Evolutionary conservation across 1,139 yeast species (phyloP), one percentile per base, ranked within the genome.

Genomic region (Saccharomyces hybrid): DNA sequence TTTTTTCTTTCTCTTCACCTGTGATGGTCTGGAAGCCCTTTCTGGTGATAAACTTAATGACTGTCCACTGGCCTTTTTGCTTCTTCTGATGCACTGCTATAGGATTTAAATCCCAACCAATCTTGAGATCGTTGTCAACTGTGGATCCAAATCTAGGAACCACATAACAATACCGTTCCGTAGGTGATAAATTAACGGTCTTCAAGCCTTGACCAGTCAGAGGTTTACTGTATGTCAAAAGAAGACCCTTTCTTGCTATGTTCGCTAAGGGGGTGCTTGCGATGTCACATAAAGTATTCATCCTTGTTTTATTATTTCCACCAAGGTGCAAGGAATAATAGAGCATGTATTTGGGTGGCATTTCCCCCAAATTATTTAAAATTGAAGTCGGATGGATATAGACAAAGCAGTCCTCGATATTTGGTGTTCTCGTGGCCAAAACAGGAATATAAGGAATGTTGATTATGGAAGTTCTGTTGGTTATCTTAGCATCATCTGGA

Each of bases 21-120:
- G 31, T 25, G 27, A 50, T 32, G 5, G 51, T 50, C 53, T 62
- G 64, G 52, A 59, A 64, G 34, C 56, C 59, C 48, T 65, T 67
- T 47, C 62, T 63, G 0, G 69, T 65, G 13, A 69, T 60, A 28
- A 69, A 64, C 53, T 65, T 65, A 28, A 57, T 63, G 34, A 67
- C 71, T 29, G 75, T 73, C 95, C 95, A 86, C 29, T 71, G 71
- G 0, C 93, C 93, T 46, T 74, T 67, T 13, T 74, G 68, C 51
- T 72, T 88, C 57, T 75, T 77, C 66, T 91, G 97, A 2, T 74
- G 74, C 1, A 90, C 95, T 66, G 88, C 85, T 28, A 84, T 74
- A 1, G 89, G 96, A 5, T 96, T 96, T 52, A 91, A 73, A 64
- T 91, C 97, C 96, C 96, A 91, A 9, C 96, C 96, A 28, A 87